Evolutionary conservation across 306 rosid genomes (phyloP), one percentile per base, ranked within the genome.

Genomic region (Prunus davidiana): DNA sequence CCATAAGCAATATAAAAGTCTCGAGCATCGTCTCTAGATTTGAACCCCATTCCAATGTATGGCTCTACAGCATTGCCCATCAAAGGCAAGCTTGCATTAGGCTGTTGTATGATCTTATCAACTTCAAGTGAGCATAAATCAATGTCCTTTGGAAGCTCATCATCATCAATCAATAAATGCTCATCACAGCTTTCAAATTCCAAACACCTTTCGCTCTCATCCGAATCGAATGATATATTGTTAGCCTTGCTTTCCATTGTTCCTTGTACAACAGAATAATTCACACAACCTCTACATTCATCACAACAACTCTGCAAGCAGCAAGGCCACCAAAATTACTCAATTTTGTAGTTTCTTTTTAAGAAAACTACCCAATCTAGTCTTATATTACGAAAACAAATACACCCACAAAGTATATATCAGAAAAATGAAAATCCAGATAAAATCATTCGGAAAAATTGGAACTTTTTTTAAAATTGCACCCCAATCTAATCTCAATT

Each of bases 1-100:
- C 81, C 81, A 62, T 50, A 78, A 50, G 74, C 56, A 61, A 78
- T 38, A 13, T 69, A 78, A 34, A 50, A 78, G 9, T 78, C 76
- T 51, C 76, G 76, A 78, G 76, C 81, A 32, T 64, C 49, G 11
- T 78, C 81, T 71, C 81, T 78, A 32, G 76, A 78, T 34, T 70
- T 50, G 76, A 78, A 78, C 55, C 50, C 81, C 81, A 70, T 78
- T 45, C 71, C 81, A 51, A 61, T 60, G 24, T 61, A 69, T 8
- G 76, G 76, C 43, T 61, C 56, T 24, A 78, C 46, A 2, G 54
- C 41, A 69, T 69, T 60, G 47, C 81, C 81, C 45, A n/a, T 49
- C 47, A 69, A 20, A 16, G 56, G 45, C 18, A 71, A 54, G 46
- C 54, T 69, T 46, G 52, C 76, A 61, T 57, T 46, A 45, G 62